A percentile compares a stretch with the other conserved stretches of the same genome.
Evolutionary conservation across 345 rosid species (phyloP).

Genomic region (Balakata baccata): DNA sequence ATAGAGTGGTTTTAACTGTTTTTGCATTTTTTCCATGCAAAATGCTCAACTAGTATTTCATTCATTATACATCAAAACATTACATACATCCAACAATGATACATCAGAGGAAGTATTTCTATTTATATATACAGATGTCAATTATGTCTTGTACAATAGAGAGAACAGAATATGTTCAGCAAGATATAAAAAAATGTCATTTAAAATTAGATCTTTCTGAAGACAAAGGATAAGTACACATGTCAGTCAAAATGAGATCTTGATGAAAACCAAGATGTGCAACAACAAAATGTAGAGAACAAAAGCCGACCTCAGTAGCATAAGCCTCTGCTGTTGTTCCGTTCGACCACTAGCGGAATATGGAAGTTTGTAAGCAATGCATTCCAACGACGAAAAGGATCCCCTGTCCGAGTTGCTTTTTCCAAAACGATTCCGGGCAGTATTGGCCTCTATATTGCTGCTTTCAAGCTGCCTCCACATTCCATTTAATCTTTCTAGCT

Average conservation of each 20-base stretch:
- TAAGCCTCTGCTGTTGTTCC: slow-evolving; percentile 60
- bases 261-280: slow-evolving; percentile 78
- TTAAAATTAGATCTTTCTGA: background rate
- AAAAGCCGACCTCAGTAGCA: slow-evolving; percentile 80
- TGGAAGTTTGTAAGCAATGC: slow-evolving; percentile 54
- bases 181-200: background rate
- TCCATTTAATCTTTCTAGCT: slow-evolving; percentile 67
- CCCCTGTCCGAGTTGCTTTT: slow-evolving; percentile 59
- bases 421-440: slow-evolving; percentile 65
- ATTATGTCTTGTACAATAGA: background rate
- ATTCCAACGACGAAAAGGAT: slow-evolving; percentile 51
- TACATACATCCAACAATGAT: background rate
- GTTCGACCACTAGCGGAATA: slow-evolving; percentile 46
- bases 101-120: background rate
- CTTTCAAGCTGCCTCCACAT: slow-evolving; percentile 57
- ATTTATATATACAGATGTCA: background rate
- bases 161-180: background rate
- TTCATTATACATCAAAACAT: background rate
- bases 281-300: slow-evolving; percentile 75
- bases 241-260: slow-evolving; percentile 70
- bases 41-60: background rate
- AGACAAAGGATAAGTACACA: background rate
- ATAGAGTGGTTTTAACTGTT: too few species aligned
- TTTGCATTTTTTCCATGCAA: too few species aligned
- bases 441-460: slow-evolving; percentile 48